Percentiles rank a stretch among this genome's conserved stretches.
phyloP scores from a whole-genome alignment of 1,139 yeast species.

The Debaryomyces sp. region DNA sequence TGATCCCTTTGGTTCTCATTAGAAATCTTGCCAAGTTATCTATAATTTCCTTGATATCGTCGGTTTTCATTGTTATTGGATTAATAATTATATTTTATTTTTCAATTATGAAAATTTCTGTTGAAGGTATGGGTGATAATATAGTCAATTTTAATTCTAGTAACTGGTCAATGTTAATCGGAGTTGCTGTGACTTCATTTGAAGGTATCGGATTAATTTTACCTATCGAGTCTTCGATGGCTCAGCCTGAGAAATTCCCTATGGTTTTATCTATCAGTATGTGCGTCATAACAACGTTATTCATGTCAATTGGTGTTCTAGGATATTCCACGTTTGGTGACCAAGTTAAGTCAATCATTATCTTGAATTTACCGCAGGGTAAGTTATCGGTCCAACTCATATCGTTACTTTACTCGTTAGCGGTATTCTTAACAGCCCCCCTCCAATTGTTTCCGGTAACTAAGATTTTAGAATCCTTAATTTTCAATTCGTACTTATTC shows the following conservation, averaged over 20 bases:
- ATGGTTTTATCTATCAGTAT: slow-evolving; percentile 62
- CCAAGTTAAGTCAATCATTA: slow-evolving; percentile 65
- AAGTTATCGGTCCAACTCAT: slow-evolving; percentile 64
- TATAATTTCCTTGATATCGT: slow-evolving; percentile 66
- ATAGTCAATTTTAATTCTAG: slow-evolving; percentile 55
- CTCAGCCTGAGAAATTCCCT: slow-evolving; percentile 70
- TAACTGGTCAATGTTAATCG: slow-evolving; percentile 73
- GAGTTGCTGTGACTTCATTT: slow-evolving; percentile 80
- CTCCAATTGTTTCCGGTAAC: slow-evolving; percentile 78
- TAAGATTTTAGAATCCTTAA: slow-evolving; percentile 63
- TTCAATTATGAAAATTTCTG: slow-evolving; percentile 47
- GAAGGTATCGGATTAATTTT: slow-evolving; percentile 81
- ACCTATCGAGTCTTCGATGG: slow-evolving; percentile 79
- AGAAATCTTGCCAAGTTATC: slow-evolving; percentile 74
- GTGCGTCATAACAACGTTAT: slow-evolving; percentile 57
- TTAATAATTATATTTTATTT: slow-evolving; percentile 63
- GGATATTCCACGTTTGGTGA: slow-evolving; percentile 76
- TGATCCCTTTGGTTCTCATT: slow-evolving; percentile 70
- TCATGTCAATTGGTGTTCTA: slow-evolving; percentile 62
- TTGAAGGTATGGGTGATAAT: slow-evolving; percentile 53
- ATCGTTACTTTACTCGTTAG: slow-evolving; percentile 68
- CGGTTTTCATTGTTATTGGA: slow-evolving; percentile 66
- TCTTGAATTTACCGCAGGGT: slow-evolving; percentile 68
- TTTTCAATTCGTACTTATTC: slow-evolving; percentile 45
- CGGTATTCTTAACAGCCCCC: slow-evolving; percentile 76